Conservation (phyloP, 495 filamentous ascomycete species). For the Xylaria intraflava region DNA sequence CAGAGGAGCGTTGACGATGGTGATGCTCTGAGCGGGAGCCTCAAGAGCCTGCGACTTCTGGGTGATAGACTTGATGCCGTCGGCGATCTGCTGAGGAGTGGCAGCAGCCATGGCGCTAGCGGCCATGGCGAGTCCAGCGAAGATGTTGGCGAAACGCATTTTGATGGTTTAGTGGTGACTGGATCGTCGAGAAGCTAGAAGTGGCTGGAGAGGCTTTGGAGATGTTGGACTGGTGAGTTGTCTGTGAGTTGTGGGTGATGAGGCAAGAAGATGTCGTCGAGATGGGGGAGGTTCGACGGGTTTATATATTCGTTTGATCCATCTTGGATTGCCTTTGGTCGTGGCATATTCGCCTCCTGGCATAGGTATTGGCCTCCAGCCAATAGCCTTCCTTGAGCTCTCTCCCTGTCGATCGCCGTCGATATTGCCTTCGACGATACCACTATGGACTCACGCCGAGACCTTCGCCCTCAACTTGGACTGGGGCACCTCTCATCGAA, state of each 20-base stretch:
- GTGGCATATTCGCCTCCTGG: too few relatives aligned
- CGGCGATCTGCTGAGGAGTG: slow-evolving; percentile 5
- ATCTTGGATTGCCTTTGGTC: not conserved
- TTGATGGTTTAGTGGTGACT: not conserved
- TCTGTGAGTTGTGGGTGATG: not conserved
- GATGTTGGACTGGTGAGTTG: not conserved
- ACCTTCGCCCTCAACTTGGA: too few relatives aligned
- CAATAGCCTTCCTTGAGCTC: too few relatives aligned
- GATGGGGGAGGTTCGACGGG: not conserved
- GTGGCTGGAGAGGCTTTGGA: not conserved
- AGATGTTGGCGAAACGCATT: not conserved
- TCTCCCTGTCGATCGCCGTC: too few relatives aligned
- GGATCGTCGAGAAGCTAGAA: not conserved
- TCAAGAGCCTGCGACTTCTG: slow-evolving; percentile 8
- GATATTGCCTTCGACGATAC: too few relatives aligned
- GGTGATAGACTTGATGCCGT: slow-evolving; percentile 14
- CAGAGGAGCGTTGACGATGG: slow-evolving; percentile 19
- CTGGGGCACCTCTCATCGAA: too few relatives aligned
- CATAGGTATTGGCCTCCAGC: too few relatives aligned
- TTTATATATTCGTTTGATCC: not conserved
- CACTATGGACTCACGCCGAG: too few relatives aligned
- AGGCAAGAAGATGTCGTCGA: not conserved
- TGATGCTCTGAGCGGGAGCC: slow-evolving; percentile 13
- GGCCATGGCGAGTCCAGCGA: slow-evolving; percentile 3
- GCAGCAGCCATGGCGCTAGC: slow-evolving; percentile 10